Conservation (phyloP, 768 basidiomycete species). For the Termitomyces sp. region DNA sequence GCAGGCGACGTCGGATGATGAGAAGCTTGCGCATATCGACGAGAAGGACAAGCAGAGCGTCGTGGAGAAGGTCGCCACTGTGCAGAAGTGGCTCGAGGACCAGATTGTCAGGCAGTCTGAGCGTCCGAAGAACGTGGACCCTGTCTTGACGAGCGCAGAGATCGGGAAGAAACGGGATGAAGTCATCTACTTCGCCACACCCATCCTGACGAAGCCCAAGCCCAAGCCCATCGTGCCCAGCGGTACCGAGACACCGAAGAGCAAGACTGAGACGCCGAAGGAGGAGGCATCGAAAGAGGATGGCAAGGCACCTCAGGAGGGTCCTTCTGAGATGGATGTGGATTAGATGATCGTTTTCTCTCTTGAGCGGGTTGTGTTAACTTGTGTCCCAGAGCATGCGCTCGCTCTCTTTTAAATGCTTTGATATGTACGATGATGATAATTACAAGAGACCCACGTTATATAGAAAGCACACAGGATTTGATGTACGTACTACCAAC, state of each 20-base stretch:
- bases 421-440: constrained; percentile 11
- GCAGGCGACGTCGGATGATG: constrained; percentile 79
- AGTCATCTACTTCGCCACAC: constrained; percentile 81
- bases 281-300: constrained; percentile 27
- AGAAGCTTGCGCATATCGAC: constrained; percentile 85
- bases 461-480: constrained; percentile 14
- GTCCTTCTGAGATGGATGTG: constrained; percentile 80
- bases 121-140: constrained; percentile 83
- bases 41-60: constrained; percentile 82
- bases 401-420: not conserved
- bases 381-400: not conserved
- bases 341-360: constrained; percentile 42
- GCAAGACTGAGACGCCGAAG: constrained; percentile 51
- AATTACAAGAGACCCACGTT: constrained; percentile 11
- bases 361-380: not conserved
- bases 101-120: constrained; percentile 83
- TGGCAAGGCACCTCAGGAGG: constrained; percentile 29
- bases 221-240: constrained; percentile 71
- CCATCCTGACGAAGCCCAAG: constrained; percentile 90
- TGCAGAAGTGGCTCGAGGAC: constrained; percentile 96
- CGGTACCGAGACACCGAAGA: constrained; percentile 72
- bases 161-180: constrained; percentile 92
- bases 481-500: constrained; percentile 9
- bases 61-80: constrained; percentile 84
- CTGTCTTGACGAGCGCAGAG: constrained; percentile 75